Percentiles rank a stretch among this genome's conserved stretches.
Conservation (phyloP, 1,284 basidiomycete genomes). For the Veloporphyrellus conicus region DNA sequence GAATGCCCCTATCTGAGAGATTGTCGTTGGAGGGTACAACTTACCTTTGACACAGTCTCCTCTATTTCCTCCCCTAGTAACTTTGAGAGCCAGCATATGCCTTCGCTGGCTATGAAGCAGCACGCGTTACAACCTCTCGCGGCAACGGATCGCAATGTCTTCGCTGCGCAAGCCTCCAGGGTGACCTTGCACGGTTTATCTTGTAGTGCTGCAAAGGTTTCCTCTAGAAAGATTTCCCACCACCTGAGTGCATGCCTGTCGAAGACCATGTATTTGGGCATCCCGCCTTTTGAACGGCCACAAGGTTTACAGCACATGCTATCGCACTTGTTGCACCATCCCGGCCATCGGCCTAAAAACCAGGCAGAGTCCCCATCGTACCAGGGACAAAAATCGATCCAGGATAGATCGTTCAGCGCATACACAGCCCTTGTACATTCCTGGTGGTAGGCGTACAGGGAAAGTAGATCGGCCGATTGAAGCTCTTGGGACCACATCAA, state of each 20-base stretch:
- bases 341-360: background rate
- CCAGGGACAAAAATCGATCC: slow-evolving; percentile 18
- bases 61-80: slow-evolving; percentile 18
- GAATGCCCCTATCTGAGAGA: background rate
- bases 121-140: slow-evolving; percentile 4
- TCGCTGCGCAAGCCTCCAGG: background rate
- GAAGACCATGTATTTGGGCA: slow-evolving; percentile 1
- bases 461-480: slow-evolving; percentile 19
- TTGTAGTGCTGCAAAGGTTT: slow-evolving; percentile 3
- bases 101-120: background rate
- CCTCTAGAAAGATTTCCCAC: slow-evolving; percentile 20
- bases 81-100: slow-evolving; percentile 17
- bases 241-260: slow-evolving; percentile 4
- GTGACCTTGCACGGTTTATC: slow-evolving; percentile 17
- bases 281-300: too few relatives aligned
- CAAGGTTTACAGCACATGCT: slow-evolving; percentile 9
- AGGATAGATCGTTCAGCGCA: slow-evolving; percentile 5
- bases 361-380: slow-evolving; percentile 5
- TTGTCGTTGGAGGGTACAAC: too few relatives aligned
- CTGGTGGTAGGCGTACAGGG: slow-evolving; percentile 19
- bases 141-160: background rate
- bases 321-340: too few relatives aligned
- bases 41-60: slow-evolving; percentile 2
- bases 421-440: slow-evolving; percentile 14
- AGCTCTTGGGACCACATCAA: slow-evolving; percentile 20